Base-by-base conservation (phyloP, 1,284 basidiomycete genomes). In the Psilocybe mexicana region DNA sequence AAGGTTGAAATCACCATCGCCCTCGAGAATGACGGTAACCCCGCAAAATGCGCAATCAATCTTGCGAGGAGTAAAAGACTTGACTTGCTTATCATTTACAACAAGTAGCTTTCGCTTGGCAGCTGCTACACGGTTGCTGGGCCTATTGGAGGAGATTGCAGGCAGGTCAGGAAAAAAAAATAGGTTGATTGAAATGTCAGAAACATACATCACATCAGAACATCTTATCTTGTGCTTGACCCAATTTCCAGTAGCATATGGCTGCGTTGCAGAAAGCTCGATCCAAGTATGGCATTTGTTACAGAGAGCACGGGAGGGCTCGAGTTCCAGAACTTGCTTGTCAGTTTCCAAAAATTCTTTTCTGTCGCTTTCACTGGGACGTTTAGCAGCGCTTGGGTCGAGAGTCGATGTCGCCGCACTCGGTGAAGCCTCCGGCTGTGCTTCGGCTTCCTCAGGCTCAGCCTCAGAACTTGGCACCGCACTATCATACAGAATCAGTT, bases 281-380 rank as follows among this genome's bases (percentile, higher is more conserved):
- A 90, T 76, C 84, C 86, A 87, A 58, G 77, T 81, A 52, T 81
- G 70, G 66, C 88, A 90, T 44, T 73, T 76, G 60, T 77, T 77
- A 68, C 87, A 90, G 47, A 80, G 71, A 6, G 82, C 81, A 58
- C 79, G 75, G 47, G 82, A 72, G 2, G 79, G 73, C 62, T 82
- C 74, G 6, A 85, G 72, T 49, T 76, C 77, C 54, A 78, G 77
- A 2, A 75, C 75, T 43, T 76, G 75, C 11, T 79, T 74, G 67
- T 90, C 87, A 1, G 74, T 69, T 53, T 83, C 78, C 2, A 90
- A 72, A 26, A 74, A 61, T 7, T 76, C 79, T 58, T 79, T 79
- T 54, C 85, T 75, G 61, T 86, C 78, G 43, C 70, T 69, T 60
- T 79, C 78, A 11, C 70, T 79, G 58, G 59, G 66, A 33, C 61